Conservation (phyloP, 1,284 basidiomycete genomes). For the Apiotrichum gracile region DNA sequence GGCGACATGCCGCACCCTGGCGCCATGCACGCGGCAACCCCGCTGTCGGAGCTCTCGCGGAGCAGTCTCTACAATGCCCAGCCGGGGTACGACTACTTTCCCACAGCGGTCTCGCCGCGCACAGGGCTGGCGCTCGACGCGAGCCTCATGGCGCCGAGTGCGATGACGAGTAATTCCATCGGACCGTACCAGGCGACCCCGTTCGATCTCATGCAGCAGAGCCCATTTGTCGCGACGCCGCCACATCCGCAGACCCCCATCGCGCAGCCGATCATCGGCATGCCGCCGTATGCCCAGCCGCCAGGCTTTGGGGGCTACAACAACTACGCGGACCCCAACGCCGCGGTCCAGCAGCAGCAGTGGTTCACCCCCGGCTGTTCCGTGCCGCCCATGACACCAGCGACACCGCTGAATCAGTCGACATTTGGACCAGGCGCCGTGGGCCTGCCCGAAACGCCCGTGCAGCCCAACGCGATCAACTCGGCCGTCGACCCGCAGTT, state of each 20-base stretch:
- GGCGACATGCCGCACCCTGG: no score
- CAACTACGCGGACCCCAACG: not conserved
- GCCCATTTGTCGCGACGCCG: slow-evolving; percentile 3
- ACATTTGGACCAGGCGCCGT: not conserved
- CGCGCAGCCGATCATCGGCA: slow-evolving; percentile 13
- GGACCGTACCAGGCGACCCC: not conserved
- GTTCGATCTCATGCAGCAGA: slow-evolving; percentile 5
- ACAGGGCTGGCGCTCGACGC: not conserved
- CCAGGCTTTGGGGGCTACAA: no score
- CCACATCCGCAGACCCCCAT: not conserved
- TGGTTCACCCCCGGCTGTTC: no score
- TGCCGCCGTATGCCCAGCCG: slow-evolving; percentile 12
- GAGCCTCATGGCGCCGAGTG: not conserved
- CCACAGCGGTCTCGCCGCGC: not conserved
- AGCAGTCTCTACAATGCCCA: not conserved
- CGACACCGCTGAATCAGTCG: not conserved
- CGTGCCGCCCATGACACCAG: no score
- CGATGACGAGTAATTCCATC: not conserved
- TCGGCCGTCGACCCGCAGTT: not conserved
- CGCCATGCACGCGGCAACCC: not conserved
- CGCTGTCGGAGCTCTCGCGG: not conserved
- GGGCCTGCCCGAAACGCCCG: not conserved
- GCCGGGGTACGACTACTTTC: not conserved
- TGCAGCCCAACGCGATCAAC: no score
- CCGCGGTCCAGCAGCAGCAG: not conserved